Base-by-base conservation (phyloP, 2,329 filamentous ascomycete genomes). In the Stagonosporopsis cucurbitacearum region DNA sequence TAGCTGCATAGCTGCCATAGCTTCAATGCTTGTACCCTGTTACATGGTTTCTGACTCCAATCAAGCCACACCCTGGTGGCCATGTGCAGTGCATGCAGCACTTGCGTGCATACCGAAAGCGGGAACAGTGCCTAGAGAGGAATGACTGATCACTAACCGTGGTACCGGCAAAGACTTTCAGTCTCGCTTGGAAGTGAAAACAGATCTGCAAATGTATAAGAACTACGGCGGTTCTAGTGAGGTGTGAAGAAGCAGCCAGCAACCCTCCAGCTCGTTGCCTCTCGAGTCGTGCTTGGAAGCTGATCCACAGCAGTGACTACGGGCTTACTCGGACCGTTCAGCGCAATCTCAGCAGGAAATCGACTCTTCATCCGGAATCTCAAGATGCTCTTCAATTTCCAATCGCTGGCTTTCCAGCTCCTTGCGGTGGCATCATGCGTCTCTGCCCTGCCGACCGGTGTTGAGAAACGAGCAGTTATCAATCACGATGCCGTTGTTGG, bases 401-500 rank as follows among this genome's bases (percentile, higher is more conserved):
- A 52, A 12, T 57, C 50, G 6, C 54, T 74, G 1, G 43, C 69
- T 20, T 6, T 70, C 7, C 66, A 66, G 41, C 63, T 74, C 28
- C 57, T 69, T 11, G 54, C 61, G 19, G 55, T 58, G 25, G 59
- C 62, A 11, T 61, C 63, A 6, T 63, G 47, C 22, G 60, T 68
- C 35, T 64, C 63, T 9, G 67, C 69, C 5, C 44, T 62, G n/a
- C 71, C 72, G 8, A 26, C 67, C 28, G 42, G 19, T 4, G 61
- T 79, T 5, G 54, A 69, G 11, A 67, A 65, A 20, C 78, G 81
- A 40, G 80, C 72, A 8, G 75, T 75, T 35, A 80, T 84, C 60
- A 65, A 40, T 17, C 77, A 78, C 25, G 63, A 81, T 69, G 71
- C 75, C 0, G 75, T 88, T 25, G 82, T 84, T 7, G 82, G 81